Percentiles rank a stretch among this genome's conserved stretches.
Conservation (phyloP, 768 basidiomycete species). For the Trametes cingulata region DNA sequence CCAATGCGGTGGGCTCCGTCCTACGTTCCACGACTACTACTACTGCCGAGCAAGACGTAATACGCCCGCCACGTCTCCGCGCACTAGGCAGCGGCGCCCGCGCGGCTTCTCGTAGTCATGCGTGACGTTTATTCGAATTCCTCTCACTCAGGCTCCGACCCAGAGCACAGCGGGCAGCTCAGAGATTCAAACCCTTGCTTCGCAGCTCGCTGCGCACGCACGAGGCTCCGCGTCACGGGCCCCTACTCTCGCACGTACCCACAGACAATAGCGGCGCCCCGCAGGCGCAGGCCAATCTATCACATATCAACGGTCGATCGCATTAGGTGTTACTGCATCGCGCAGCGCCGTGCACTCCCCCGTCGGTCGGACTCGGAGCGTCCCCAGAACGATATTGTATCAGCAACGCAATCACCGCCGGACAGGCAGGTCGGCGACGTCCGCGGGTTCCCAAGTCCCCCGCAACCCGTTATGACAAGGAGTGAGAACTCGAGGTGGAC, state of each 20-base stretch:
- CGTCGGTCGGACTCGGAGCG: background rate
- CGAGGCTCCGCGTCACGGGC: constrained; percentile 1
- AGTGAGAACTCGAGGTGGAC: background rate
- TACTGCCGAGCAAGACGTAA: constrained; percentile 9
- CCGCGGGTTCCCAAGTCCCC: constrained; percentile 10
- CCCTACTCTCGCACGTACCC: background rate
- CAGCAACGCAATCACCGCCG: constrained; percentile 13
- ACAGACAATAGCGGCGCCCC: constrained; percentile 3
- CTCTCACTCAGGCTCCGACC: background rate
- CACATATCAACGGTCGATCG: constrained; percentile 11
- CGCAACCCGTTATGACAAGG: constrained; percentile 7
- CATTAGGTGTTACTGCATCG: background rate
- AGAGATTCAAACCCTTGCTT: too few species aligned
- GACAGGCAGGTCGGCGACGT: background rate
- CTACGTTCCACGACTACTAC: background rate
- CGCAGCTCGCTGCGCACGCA: background rate
- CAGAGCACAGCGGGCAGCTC: too few species aligned
- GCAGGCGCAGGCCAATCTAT: constrained; percentile 10
- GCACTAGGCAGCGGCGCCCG: constrained; percentile 6
- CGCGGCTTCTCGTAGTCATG: constrained; percentile 1
- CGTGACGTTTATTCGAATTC: background rate
- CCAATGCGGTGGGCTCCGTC: constrained; percentile 1
- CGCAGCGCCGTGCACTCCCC: background rate
- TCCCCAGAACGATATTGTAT: background rate
- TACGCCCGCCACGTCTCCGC: constrained; percentile 10